Evolutionary conservation across 208 protist genomes (phyloP), one percentile per base, ranked within the genome.

Genomic region (Strigomonas galati): DNA sequence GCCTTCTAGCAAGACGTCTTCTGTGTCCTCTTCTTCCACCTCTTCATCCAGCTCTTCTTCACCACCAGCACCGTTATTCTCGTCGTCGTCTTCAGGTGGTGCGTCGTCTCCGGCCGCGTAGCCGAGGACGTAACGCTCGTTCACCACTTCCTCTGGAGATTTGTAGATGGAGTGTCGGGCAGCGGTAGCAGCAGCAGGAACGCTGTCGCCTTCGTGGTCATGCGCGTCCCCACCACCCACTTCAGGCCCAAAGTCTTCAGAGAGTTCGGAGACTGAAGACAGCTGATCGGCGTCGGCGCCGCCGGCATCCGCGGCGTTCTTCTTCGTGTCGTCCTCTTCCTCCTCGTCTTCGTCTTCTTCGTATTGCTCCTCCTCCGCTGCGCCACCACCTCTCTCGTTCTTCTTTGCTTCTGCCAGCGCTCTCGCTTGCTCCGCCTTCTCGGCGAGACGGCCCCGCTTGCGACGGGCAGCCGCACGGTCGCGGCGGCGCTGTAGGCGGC

Each of bases 401-500:
- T 44, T 62, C 4, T 67, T 72, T 30, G 56, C 62, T 0, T 69
- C 72, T 26, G 51, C 54, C 37, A 24, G 27, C 58, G 23, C 71
- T 19, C 61, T 53, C 27, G 10, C 64, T 67, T 14, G 48, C 68
- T 14, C 27, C 17, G 69, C 59, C 1, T 6, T 62, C 15, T 67
- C 76, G 6, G 65, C 74, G 26, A 71, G 43, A 43, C 65, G 27
- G 35, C 28, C 54, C 17, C 69, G 28, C 37, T 54, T 71, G 67
- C 53, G 67, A 58, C 53, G 72, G 61, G 44, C 77, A 35, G 14
- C 59, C 40, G 76, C 74, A 51, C 76, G 65, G 30, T 69, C 67
- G 12, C 81, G 80, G 12, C 85, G 79, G 4, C 81, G 85, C 65
- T 85, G 62, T 37, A 92, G 62, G n/a, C 83, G 81, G 0, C 71